These are phyloP conservation scores for Coemansia sp. DNA, from an alignment of 192 early-diverging fungal species.

Conservation along the genomic window DNA sequence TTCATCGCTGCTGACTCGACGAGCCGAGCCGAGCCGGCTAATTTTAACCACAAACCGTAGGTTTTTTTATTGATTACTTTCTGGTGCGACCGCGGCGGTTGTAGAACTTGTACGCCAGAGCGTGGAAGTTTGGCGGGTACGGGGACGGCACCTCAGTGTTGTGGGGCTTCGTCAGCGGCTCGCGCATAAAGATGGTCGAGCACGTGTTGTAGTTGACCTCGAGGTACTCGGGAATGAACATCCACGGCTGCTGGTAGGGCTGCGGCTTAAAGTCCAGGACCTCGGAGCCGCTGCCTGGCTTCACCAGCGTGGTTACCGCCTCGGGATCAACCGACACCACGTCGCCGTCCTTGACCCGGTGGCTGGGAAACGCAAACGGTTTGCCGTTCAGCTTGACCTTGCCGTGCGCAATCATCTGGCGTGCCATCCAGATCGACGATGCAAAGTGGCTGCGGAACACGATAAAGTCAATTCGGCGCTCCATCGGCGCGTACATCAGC, in stretches of 20 bases:
- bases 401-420: constrained; percentile 75
- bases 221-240: constrained; percentile 95
- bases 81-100: constrained; percentile 53
- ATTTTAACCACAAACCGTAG: too few species aligned
- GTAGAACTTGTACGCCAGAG: constrained; percentile 92
- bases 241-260: constrained; percentile 83
- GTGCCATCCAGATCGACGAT: constrained; percentile 77
- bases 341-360: constrained; percentile 79
- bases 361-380: constrained; percentile 70
- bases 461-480: constrained; percentile 89
- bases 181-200: constrained; percentile 80
- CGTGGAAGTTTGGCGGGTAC: constrained; percentile 83
- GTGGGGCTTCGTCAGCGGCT: constrained; percentile 81
- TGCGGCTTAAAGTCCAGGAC: constrained; percentile 60
- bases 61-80: constrained; percentile 20
- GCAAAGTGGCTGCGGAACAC: constrained; percentile 92
- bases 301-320: constrained; percentile 62
- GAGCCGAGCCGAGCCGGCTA: background rate
- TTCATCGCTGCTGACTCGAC: background rate
- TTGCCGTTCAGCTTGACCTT: constrained; percentile 92
- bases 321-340: constrained; percentile 77
- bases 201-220: constrained; percentile 96
- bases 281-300: constrained; percentile 46
- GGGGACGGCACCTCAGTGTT: constrained; percentile 91
- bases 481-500: constrained; percentile 81